A percentile compares a stretch with the other conserved stretches of the same genome.
Evolutionary conservation across 1,284 basidiomycete genomes (phyloP).

Genomic region (Ceratobasidium sp.): DNA sequence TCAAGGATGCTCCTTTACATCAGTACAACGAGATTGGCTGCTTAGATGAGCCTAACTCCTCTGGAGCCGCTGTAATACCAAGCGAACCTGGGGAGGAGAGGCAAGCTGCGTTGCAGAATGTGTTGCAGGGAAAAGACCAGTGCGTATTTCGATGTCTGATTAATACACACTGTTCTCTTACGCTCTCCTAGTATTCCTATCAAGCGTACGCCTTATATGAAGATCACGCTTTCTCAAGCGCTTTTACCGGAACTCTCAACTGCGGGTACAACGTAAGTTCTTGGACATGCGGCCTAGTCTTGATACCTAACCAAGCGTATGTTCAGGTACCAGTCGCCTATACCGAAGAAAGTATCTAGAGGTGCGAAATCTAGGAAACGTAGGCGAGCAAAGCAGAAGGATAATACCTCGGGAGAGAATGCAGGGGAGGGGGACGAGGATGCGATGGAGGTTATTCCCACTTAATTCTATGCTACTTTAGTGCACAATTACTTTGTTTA

Average conservation of each 20-base stretch:
- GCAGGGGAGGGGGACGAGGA: slow-evolving; percentile 12
- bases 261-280: slow-evolving; percentile 67
- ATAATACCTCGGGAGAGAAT: background rate
- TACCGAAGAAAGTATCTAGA: slow-evolving; percentile 67
- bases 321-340: slow-evolving; percentile 70
- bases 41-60: slow-evolving; percentile 63
- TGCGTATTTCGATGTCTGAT: slow-evolving; percentile 58
- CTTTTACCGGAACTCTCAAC: slow-evolving; percentile 62
- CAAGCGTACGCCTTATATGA: slow-evolving; percentile 78
- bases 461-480: background rate
- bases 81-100: slow-evolving; percentile 59
- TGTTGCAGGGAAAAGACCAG: slow-evolving; percentile 68
- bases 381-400: slow-evolving; percentile 60
- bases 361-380: slow-evolving; percentile 70
- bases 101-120: slow-evolving; percentile 51
- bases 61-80: slow-evolving; percentile 53
- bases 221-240: slow-evolving; percentile 72
- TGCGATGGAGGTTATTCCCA: slow-evolving; percentile 39
- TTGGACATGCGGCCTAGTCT: background rate
- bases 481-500: background rate
- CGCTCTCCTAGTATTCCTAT: slow-evolving; percentile 68
- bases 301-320: background rate
- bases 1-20: slow-evolving; percentile 69
- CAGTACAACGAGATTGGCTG: slow-evolving; percentile 83
- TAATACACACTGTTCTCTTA: slow-evolving; percentile 12